These are phyloP conservation scores for Xylariaceae sp. DNA, from an alignment of 2,329 filamentous ascomycete genomes.

Conservation along the genomic window DNA sequence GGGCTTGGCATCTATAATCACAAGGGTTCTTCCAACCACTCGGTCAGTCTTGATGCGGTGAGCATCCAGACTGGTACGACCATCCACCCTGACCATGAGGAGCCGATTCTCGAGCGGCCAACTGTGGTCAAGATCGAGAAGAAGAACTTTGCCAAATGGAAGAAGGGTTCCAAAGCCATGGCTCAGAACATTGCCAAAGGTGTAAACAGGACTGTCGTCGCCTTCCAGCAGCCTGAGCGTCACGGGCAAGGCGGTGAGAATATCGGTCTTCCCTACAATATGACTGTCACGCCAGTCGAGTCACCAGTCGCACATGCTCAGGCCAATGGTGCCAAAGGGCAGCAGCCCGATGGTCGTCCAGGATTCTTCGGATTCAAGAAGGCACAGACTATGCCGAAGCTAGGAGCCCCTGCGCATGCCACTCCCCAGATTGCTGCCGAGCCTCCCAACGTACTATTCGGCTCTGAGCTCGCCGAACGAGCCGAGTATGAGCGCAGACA, in stretches of 20 bases:
- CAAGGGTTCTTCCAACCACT: slow-evolving; percentile 47
- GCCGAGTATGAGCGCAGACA: slow-evolving; percentile 83
- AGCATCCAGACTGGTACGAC: slow-evolving; percentile 56
- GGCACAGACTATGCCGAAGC: slow-evolving; percentile 49
- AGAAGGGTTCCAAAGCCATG: slow-evolving; percentile 89
- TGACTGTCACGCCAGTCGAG: slow-evolving; percentile 55
- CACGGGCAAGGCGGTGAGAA: slow-evolving; percentile 52
- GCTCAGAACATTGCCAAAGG: slow-evolving; percentile 93
- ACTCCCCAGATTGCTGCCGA: slow-evolving; percentile 41
- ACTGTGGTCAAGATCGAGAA: slow-evolving; percentile 94
- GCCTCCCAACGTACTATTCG: slow-evolving; percentile 64
- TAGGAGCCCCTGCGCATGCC: slow-evolving; percentile 41
- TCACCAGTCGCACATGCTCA: slow-evolving; percentile 34
- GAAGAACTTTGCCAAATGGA: slow-evolving; percentile 98
- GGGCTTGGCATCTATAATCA: slow-evolving; percentile 55
- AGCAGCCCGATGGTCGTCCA: slow-evolving; percentile 41
- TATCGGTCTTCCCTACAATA: slow-evolving; percentile 66
- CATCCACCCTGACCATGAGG: slow-evolving; percentile 59
- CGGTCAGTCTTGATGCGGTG: slow-evolving; percentile 46
- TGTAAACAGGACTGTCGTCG: slow-evolving; percentile 84
- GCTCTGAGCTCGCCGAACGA: slow-evolving; percentile 79
- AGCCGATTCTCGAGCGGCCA: slow-evolving; percentile 67
- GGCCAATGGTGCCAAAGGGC: slow-evolving; percentile 32
- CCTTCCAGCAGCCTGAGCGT: slow-evolving; percentile 55
- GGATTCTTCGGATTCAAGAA: slow-evolving; percentile 61